Evolutionary conservation across 371 early-diverging fungal genomes (phyloP), one percentile per base, ranked within the genome.

Genomic region (Blastocladiella emersonii): DNA sequence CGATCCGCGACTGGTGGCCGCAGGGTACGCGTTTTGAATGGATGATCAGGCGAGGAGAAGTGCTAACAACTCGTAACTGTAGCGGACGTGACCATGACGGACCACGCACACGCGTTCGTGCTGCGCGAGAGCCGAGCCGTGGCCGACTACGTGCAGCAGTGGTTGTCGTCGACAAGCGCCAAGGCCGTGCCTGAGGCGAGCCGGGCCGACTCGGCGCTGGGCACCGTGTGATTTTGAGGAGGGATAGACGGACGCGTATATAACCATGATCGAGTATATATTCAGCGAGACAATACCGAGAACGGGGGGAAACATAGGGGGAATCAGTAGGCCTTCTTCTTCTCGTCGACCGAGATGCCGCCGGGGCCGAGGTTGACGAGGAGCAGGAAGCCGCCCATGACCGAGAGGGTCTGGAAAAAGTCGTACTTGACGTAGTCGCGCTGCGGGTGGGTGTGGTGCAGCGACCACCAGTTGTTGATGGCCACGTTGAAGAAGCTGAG

Each of bases 401-500:
- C 92, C 23, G 92, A 91, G 59, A 96, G 78, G 3, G 89, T 95
- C 74, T 96, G 96, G 88, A 95, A 96, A 70, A 96, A 96, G 76
- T 96, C 97, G 72, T 95, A 96, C 78, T 93, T 90, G 68, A 92
- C 82, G 72, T 94, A 96, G 66, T 96, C 97, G 63, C 88, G 81
- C 69, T 86, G 85, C 41, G 83, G 80, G 57, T 83, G 79, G 63
- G 79, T 79, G 61, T 85, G 85, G 68, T 90, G 88, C 61, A 92
- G 77, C 12, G 89, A 81, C 97, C 97, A 96, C 85, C 92, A 96
- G 85, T 94, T 92, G 78, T 96, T 95, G 67, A 95, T 83, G 36
- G 90, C 70, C 61, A 96, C 79, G 69, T 96, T 95, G 68, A 86
- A 82, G 60, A 96, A 79, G 51, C 85, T 85, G 61, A 96, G 70